phyloP scores from a whole-genome alignment of 192 early-diverging fungal species.

The Neocallimastix lanati region DNA sequence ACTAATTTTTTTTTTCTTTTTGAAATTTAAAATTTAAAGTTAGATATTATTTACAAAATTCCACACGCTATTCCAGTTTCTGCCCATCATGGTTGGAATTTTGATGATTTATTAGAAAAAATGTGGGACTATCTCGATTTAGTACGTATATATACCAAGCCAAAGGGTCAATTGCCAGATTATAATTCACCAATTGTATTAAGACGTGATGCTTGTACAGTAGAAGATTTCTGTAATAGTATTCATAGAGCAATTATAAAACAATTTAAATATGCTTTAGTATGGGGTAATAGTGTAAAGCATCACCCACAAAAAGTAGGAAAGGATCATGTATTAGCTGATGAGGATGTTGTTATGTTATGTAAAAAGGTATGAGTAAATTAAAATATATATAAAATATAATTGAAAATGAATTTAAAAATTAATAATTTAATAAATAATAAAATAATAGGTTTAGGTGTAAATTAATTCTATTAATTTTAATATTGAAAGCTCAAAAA shows the following conservation, averaged over 20 bases:
- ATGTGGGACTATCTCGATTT: conserved; percentile 56
- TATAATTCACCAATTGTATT: conserved; percentile 86
- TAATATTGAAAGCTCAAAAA: too few species aligned
- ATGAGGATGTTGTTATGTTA: conserved; percentile 79
- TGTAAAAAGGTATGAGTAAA: not conserved
- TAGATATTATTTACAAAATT: conserved; percentile 94
- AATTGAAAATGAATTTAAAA: too few species aligned
- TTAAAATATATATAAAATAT: too few species aligned
- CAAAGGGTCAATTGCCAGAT: conserved; percentile 88
- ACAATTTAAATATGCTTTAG: conserved; percentile 81
- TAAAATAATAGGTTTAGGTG: too few species aligned
- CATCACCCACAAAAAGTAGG: conserved; percentile 97
- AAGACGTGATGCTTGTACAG: conserved; percentile 34
- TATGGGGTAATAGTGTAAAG: conserved; percentile 92
- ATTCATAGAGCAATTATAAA: conserved; percentile 87
- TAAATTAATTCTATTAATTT: too few species aligned
- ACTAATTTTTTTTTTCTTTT: too few species aligned
- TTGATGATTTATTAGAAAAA: conserved; percentile 82
- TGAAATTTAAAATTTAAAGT: too few species aligned
- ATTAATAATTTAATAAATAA: too few species aligned
- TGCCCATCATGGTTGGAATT: conserved; percentile 65
- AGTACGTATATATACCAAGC: conserved; percentile 67
- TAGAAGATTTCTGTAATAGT: conserved; percentile 89
- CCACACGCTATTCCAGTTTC: conserved; percentile 20
- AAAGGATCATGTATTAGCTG: conserved; percentile 67